Conservation (phyloP, 1,284 basidiomycete species). For the Stygiomarasmius scandens region DNA sequence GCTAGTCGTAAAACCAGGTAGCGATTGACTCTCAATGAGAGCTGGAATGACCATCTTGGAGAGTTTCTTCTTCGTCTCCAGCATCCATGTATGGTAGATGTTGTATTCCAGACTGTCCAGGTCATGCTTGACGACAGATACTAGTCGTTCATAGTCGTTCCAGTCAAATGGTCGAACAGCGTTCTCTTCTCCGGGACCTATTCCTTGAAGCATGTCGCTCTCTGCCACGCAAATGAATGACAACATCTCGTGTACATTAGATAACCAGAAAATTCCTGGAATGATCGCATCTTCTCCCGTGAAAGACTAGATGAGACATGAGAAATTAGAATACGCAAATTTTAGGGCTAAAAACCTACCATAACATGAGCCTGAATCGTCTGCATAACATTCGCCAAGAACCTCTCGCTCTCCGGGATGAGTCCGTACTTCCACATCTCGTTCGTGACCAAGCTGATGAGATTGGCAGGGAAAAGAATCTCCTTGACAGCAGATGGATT, state of each 20-base stretch:
- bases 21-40: slow-evolving; percentile 94
- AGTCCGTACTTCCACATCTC: slow-evolving; percentile 99
- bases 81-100: slow-evolving; percentile 99
- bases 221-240: slow-evolving; percentile 99
- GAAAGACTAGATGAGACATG: slow-evolving; percentile 66
- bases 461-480: slow-evolving; percentile 98
- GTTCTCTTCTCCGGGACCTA: slow-evolving; percentile 94
- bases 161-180: slow-evolving; percentile 93
- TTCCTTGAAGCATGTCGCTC: slow-evolving; percentile 97
- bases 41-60: slow-evolving; percentile 99
- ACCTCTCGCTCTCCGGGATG: slow-evolving; percentile 95
- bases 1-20: slow-evolving; percentile 97
- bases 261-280: slow-evolving; percentile 98
- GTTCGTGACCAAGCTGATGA: slow-evolving; percentile 96
- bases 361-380: slow-evolving; percentile 97
- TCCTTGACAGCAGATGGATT: slow-evolving; percentile 96
- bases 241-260: slow-evolving; percentile 99
- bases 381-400: slow-evolving; percentile 99
- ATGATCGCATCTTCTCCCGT: slow-evolving; percentile 93
- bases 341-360: slow-evolving; percentile 56
- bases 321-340: not conserved
- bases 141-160: slow-evolving; percentile 95
- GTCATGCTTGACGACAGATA: slow-evolving; percentile 98
- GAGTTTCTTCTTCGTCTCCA: slow-evolving; percentile 96
- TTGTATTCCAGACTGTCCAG: slow-evolving; percentile 99